These are phyloP conservation scores for Suillus occidentalis DNA, from an alignment of 768 basidiomycete genomes.

Conservation along the genomic window DNA sequence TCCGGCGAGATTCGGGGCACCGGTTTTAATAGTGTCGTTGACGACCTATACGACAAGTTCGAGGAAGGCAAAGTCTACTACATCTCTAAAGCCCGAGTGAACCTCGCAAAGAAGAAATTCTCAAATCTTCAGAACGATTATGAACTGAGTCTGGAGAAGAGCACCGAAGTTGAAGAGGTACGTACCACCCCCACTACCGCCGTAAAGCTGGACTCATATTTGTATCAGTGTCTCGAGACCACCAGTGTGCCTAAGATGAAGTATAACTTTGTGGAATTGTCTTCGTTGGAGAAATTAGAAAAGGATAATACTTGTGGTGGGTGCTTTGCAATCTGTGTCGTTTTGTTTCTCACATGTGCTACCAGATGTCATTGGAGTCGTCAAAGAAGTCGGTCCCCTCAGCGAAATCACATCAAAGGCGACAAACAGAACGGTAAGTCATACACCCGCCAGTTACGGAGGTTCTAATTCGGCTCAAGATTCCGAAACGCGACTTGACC, in stretches of 20 bases:
- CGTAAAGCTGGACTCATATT: conserved; percentile 10
- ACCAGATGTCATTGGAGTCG: conserved; percentile 83
- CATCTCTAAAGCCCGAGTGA: conserved; percentile 87
- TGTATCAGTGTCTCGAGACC: conserved; percentile 74
- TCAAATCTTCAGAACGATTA: conserved; percentile 89
- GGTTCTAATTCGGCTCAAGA: conserved; percentile 40
- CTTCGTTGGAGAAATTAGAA: conserved; percentile 55
- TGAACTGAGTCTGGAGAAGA: conserved; percentile 82
- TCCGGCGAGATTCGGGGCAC: conserved; percentile 90
- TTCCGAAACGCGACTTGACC: conserved; percentile 85
- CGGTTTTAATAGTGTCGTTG: conserved; percentile 84
- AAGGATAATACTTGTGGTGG: conserved; percentile 87
- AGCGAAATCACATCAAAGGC: conserved; percentile 75
- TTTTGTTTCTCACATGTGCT: not conserved
- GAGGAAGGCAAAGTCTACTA: conserved; percentile 93
- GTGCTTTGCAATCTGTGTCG: conserved; percentile 20
- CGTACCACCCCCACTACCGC: conserved; percentile 16
- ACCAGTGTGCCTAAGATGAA: conserved; percentile 76
- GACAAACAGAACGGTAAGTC: conserved; percentile 59
- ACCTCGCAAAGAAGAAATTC: conserved; percentile 97
- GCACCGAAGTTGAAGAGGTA: conserved; percentile 86
- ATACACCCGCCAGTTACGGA: not conserved
- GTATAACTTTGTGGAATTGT: conserved; percentile 77
- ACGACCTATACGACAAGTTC: conserved; percentile 79
- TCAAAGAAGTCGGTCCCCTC: conserved; percentile 74